Evolutionary conservation across 768 basidiomycete genomes (phyloP), one percentile per base, ranked within the genome.

Genomic region (Phaeotremella fagi): DNA sequence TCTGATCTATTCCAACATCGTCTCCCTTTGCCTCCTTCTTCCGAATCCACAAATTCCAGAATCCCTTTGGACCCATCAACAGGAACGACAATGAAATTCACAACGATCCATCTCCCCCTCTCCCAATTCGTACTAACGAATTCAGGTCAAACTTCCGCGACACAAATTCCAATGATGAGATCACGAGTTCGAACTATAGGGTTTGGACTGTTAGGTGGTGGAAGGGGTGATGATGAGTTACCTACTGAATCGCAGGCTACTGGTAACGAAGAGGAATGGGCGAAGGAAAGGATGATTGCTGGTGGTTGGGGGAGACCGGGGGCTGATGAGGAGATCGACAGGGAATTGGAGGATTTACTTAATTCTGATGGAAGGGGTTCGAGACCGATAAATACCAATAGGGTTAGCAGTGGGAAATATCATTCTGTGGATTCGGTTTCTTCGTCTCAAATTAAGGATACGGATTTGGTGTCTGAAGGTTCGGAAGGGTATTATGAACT

Each of bases 1-100:
- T 85, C 83, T 31, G 90, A 94, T 70, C 77, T 98, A n/a, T 98
- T 88, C 85, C 94, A 95, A 69, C 91, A 97, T 62, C 81, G 88
- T 28, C 78, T 98, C 0, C 60, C 58, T n/a, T 23, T 47, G 16
- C 47, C 57, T n/a, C 36, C 55, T 25, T 45, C 65, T 22, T 53
- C 45, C 25, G 48, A 29, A 23, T 52, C 57, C 23, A 48, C 47
- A 15, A 48, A 62, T 51, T 55, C 50, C 20, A 18, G 62, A 49
- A 44, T 64, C 16, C 48, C 46, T 22, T 28, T 54, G 11, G 61
- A 65, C 33, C 58, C 60, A 12, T 18, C 18, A 5, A 38, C 51
- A 6, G 37, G 48, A 41, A 12, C 20, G 48, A 31, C 55, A 56
- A 51, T 52, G 25, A 23, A 31, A 52, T 71, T 67, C 54, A 56